These are phyloP conservation scores for Cutaneotrichosporon cavernicola DNA, from an alignment of 1,284 basidiomycete species.

Conservation along the genomic window DNA sequence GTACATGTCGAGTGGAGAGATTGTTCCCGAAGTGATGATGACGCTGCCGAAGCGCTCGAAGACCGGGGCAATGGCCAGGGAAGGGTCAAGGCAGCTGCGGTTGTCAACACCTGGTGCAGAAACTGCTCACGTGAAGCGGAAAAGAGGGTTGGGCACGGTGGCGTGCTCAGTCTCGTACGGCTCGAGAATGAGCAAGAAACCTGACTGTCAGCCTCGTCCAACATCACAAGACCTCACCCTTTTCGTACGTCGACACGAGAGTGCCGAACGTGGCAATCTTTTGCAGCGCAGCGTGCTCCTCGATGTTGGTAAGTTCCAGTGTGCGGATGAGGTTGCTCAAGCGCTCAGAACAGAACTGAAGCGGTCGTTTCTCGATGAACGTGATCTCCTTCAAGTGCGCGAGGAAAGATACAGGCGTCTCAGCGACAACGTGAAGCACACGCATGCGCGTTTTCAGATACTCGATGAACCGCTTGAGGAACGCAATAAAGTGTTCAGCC, in stretches of 20 bases:
- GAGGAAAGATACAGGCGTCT: slow-evolving; percentile 96
- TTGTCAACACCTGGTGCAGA: background rate
- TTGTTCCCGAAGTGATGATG: slow-evolving; percentile 97
- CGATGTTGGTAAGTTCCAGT: slow-evolving; percentile 82
- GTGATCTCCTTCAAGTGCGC: slow-evolving; percentile 99
- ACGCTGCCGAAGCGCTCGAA: slow-evolving; percentile 98
- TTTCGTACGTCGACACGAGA: slow-evolving; percentile 96
- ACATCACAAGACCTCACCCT: slow-evolving; percentile 59
- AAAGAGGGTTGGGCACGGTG: slow-evolving; percentile 97
- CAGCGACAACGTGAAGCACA: slow-evolving; percentile 98
- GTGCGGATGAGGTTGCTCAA: slow-evolving; percentile 92
- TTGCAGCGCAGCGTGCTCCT: slow-evolving; percentile 88
- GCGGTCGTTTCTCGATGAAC: slow-evolving; percentile 93
- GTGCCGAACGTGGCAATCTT: slow-evolving; percentile 97
- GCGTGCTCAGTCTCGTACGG: slow-evolving; percentile 99
- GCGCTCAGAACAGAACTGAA: slow-evolving; percentile 96
- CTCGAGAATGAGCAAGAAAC: slow-evolving; percentile 94
- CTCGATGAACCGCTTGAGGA: slow-evolving; percentile 96
- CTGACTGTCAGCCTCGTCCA: slow-evolving; percentile 53
- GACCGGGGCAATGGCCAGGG: slow-evolving; percentile 94
- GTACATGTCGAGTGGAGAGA: slow-evolving; percentile 97
- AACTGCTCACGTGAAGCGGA: slow-evolving; percentile 83
- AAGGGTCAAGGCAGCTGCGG: slow-evolving; percentile 88
- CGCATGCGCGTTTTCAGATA: slow-evolving; percentile 99
- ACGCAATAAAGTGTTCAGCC: slow-evolving; percentile 98